Evolutionary conservation across 805 yeast species (phyloP).

Genomic region (Wickerhamiella sorbophila): DNA sequence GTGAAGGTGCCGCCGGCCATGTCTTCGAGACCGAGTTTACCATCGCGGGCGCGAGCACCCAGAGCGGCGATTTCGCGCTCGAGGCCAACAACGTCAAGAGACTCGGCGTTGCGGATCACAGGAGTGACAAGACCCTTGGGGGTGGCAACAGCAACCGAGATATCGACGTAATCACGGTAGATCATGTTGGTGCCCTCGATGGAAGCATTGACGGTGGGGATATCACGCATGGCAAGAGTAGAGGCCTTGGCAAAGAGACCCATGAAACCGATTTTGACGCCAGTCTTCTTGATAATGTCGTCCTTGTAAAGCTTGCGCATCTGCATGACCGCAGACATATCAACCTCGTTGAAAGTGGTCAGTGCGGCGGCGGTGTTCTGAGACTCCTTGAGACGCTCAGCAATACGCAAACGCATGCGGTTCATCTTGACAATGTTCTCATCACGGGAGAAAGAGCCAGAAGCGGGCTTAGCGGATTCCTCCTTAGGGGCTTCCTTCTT

Average conservation of each 20-base stretch:
- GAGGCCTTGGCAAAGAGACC: constrained; percentile 94
- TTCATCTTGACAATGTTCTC: constrained; percentile 95
- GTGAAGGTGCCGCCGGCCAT: constrained; percentile 99
- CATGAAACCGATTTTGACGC: constrained; percentile 95
- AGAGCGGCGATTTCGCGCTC: constrained; percentile 72
- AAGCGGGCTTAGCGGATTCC: constrained; percentile 19
- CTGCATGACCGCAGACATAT: constrained; percentile 81
- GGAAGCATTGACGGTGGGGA: constrained; percentile 91
- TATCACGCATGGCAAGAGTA: constrained; percentile 81
- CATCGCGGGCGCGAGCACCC: constrained; percentile 92
- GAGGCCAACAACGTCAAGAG: constrained; percentile 71
- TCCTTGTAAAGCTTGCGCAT: constrained; percentile 96
- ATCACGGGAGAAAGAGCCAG: constrained; percentile 49
- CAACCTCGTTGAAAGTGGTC: constrained; percentile 96
- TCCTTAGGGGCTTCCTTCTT: constrained; percentile 23
- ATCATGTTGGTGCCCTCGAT: constrained; percentile 66
- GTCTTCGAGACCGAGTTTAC: constrained; percentile 90
- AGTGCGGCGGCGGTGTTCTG: constrained; percentile 97
- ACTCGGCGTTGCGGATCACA: constrained; percentile 92
- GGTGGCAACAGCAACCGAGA: constrained; percentile 94
- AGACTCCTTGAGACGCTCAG: constrained; percentile 97
- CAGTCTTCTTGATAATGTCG: constrained; percentile 85
- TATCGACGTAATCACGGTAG: constrained; percentile 90
- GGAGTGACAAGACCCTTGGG: constrained; percentile 99
- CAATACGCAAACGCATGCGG: constrained; percentile 97